These are phyloP conservation scores for Bipolaris oryzae DNA, from an alignment of 2,329 filamentous ascomycete genomes.

Conservation along the genomic window DNA sequence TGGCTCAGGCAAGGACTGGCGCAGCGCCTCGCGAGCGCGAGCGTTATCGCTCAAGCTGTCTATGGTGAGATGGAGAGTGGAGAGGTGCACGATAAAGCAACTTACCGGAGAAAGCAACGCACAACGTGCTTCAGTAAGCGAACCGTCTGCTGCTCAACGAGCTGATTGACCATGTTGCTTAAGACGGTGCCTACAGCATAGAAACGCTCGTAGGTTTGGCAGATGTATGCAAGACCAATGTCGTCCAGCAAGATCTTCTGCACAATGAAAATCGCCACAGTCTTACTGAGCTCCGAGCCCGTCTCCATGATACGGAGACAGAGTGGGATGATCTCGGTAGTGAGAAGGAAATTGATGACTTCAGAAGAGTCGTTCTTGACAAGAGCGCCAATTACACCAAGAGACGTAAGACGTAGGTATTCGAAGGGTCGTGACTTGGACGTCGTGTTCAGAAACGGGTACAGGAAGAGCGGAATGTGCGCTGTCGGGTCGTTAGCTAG, in stretches of 20 bases:
- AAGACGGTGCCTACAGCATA: slow-evolving; percentile 97
- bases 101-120: slow-evolving; percentile 90
- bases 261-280: slow-evolving; percentile 98
- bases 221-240: slow-evolving; percentile 96
- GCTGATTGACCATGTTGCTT: slow-evolving; percentile 97
- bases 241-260: slow-evolving; percentile 98
- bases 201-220: slow-evolving; percentile 97
- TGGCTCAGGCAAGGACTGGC: slow-evolving; percentile 96
- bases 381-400: slow-evolving; percentile 94
- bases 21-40: slow-evolving; percentile 88
- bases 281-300: slow-evolving; percentile 96
- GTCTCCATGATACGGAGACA: slow-evolving; percentile 99
- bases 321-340: slow-evolving; percentile 96
- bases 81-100: slow-evolving; percentile 17
- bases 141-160: slow-evolving; percentile 97
- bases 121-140: slow-evolving; percentile 96
- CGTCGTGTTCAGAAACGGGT: slow-evolving; percentile 97
- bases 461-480: slow-evolving; percentile 96
- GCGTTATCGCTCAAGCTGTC: slow-evolving; percentile 92
- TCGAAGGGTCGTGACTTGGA: slow-evolving; percentile 98
- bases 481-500: slow-evolving; percentile 59
- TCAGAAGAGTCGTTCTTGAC: slow-evolving; percentile 99
- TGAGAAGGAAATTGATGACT: slow-evolving; percentile 98
- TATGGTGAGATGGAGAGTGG: slow-evolving; percentile 20
- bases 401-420: slow-evolving; percentile 91